Evolutionary conservation across 2,329 filamentous ascomycete species (phyloP).

Genomic region (Ramularia collo-cygni): DNA sequence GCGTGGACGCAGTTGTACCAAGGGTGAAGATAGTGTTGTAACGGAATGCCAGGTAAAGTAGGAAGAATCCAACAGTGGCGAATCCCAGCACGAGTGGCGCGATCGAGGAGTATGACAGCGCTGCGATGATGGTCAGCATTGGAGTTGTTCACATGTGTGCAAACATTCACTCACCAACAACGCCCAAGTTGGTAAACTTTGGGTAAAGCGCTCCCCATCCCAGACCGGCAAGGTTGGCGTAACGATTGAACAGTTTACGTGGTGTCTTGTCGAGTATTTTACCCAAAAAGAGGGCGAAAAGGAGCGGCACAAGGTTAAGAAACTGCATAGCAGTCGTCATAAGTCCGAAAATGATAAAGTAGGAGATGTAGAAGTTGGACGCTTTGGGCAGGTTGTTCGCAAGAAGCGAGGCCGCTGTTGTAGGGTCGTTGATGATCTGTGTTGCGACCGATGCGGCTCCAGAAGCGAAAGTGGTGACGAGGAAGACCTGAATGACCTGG

Average conservation of each 20-base stretch:
- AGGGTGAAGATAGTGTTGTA: conserved; percentile 45
- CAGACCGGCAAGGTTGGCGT: conserved; percentile 34
- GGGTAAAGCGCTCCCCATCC: conserved; percentile 40
- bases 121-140: conserved; percentile 10
- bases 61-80: conserved; percentile 34
- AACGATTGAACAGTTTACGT: conserved; percentile 39
- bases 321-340: conserved; percentile 22
- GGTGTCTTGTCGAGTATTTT: conserved; percentile 35
- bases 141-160: too few relatives aligned
- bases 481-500: conserved; percentile 35
- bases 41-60: conserved; percentile 42
- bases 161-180: conserved; percentile 25
- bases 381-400: conserved; percentile 31
- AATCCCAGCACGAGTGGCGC: conserved; percentile 42
- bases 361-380: conserved; percentile 33
- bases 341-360: conserved; percentile 32
- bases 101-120: conserved; percentile 41
- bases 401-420: conserved; percentile 23
- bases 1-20: conserved; percentile 38
- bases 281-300: conserved; percentile 26
- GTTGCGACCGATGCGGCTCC: conserved; percentile 25
- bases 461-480: conserved; percentile 31
- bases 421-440: conserved; percentile 27
- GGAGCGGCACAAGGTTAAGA: conserved; percentile 24
- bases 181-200: conserved; percentile 35